phyloP scores from a whole-genome alignment of 2,329 filamentous ascomycete genomes.

The Aaosphaeria pasadenensis region DNA sequence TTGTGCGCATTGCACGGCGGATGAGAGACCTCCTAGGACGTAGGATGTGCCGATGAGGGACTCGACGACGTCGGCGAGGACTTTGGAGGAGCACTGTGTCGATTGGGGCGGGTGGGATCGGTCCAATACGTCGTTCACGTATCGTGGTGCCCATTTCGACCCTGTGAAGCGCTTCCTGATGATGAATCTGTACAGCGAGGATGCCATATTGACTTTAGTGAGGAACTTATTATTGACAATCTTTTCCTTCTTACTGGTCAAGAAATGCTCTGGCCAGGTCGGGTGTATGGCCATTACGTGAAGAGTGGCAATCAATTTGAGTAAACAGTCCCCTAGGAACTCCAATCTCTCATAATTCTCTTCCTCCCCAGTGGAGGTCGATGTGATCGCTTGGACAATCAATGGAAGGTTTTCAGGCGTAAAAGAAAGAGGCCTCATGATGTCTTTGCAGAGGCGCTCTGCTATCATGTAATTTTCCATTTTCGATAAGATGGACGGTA shows the following conservation, averaged over 20 bases:
- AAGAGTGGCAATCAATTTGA: constrained; percentile 71
- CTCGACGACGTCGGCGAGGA: constrained; percentile 83
- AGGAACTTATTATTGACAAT: constrained; percentile 76
- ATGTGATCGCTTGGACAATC: constrained; percentile 67
- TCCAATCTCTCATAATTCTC: constrained; percentile 81
- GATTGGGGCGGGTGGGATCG: not conserved
- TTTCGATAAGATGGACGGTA: constrained; percentile 72
- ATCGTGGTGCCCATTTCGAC: constrained; percentile 68
- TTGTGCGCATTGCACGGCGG: constrained; percentile 61
- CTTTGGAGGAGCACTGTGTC: constrained; percentile 61
- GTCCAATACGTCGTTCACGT: constrained; percentile 47
- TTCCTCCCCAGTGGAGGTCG: constrained; percentile 57
- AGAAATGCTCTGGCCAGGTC: constrained; percentile 71
- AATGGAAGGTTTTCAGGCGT: constrained; percentile 46
- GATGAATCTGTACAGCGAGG: constrained; percentile 70
- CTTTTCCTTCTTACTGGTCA: constrained; percentile 65
- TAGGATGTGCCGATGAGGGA: constrained; percentile 76
- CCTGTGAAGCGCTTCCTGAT: constrained; percentile 65
- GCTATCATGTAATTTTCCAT: constrained; percentile 65
- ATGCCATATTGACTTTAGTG: constrained; percentile 59
- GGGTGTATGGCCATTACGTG: constrained; percentile 62
- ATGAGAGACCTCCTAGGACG: constrained; percentile 63
- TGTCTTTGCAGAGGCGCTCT: constrained; percentile 54
- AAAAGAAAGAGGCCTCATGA: constrained; percentile 55
- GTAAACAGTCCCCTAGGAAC: constrained; percentile 78